A percentile compares a stretch with the other conserved stretches of the same genome.
Evolutionary conservation across 352 stramenopile species (phyloP).

Genomic region (Blastocystis sp.): DNA sequence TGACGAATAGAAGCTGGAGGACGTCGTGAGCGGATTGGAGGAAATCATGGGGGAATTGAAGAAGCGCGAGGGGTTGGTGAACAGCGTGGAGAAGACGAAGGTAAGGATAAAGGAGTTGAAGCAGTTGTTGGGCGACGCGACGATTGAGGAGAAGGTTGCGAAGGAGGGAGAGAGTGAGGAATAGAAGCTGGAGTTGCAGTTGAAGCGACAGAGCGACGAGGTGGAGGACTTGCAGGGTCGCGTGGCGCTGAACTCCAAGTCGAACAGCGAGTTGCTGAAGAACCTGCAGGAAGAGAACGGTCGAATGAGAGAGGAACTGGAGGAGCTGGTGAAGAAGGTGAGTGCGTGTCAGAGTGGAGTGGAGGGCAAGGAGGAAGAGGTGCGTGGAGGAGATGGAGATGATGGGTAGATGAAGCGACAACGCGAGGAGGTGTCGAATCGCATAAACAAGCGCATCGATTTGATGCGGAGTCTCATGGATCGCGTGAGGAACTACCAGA

Average conservation of each 20-base stretch:
- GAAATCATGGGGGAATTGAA: not conserved
- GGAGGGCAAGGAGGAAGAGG: constrained; percentile 22
- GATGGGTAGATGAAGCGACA: not conserved
- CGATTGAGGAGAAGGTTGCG: constrained; percentile 49
- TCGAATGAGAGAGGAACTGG: not conserved
- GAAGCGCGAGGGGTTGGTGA: not conserved
- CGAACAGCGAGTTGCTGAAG: not conserved
- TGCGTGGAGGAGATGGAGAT: not conserved
- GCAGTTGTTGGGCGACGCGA: constrained; percentile 2
- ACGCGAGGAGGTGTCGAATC: not conserved
- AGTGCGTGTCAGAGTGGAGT: not conserved
- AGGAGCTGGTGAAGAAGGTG: not conserved
- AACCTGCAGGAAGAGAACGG: not conserved
- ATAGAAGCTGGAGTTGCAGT: constrained; percentile 58
- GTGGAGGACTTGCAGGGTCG: not conserved
- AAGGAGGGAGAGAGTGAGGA: not conserved
- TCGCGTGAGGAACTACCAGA: constrained; percentile 42
- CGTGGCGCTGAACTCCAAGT: not conserved
- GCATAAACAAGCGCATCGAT: not conserved
- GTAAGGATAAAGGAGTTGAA: constrained; percentile 33
- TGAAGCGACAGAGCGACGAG: not conserved
- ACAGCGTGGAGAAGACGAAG: constrained; percentile 17
- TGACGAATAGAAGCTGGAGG: constrained; percentile 22
- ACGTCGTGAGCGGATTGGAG: constrained; percentile 3
- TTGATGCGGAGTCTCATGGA: constrained; percentile 42